Percentiles rank a stretch among this genome's conserved stretches.
Conservation (phyloP, 176 grass and related monocot species). For the Tuctoria greenei region DNA sequence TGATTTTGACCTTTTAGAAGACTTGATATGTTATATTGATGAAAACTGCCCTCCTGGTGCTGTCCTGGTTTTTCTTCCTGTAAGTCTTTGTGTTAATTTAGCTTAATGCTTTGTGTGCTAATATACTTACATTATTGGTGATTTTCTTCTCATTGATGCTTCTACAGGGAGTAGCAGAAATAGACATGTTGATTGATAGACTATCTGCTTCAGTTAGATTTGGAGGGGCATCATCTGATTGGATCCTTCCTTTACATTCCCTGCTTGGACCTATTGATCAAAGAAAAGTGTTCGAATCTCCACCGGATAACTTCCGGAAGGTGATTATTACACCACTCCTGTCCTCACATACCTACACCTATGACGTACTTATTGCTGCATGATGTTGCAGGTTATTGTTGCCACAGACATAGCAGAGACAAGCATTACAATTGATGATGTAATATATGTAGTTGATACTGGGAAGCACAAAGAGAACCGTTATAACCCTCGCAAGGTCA, state of each 20-base stretch:
- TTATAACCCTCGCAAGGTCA: slow-evolving; percentile 95
- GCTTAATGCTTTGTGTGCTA: slow-evolving; percentile 11
- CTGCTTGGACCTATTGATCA: slow-evolving; percentile 84
- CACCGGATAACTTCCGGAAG: slow-evolving; percentile 84
- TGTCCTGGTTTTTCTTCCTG: slow-evolving; percentile 94
- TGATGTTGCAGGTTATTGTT: slow-evolving; percentile 80
- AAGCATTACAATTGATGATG: slow-evolving; percentile 98
- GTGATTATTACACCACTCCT: slow-evolving; percentile 36
- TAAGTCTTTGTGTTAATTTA: slow-evolving; percentile 48
- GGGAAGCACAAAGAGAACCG: slow-evolving; percentile 97
- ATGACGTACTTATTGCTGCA: slow-evolving; percentile 30
- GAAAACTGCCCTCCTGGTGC: slow-evolving; percentile 72
- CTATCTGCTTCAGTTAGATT: slow-evolving; percentile 80
- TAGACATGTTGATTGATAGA: slow-evolving; percentile 93
- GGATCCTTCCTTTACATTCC: slow-evolving; percentile 97
- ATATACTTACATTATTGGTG: slow-evolving; percentile 20
- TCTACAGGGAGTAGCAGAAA: slow-evolving; percentile 92
- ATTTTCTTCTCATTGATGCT: slow-evolving; percentile 32
- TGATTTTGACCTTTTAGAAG: slow-evolving; percentile 96
- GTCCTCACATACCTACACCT: neutral
- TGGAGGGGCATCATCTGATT: slow-evolving; percentile 77
- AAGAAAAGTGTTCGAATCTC: slow-evolving; percentile 84
- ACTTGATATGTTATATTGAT: slow-evolving; percentile 95
- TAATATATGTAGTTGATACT: slow-evolving; percentile 91
- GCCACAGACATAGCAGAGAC: slow-evolving; percentile 99